phyloP scores from a whole-genome alignment of 805 yeast species.

The Candida qinlingensis region DNA sequence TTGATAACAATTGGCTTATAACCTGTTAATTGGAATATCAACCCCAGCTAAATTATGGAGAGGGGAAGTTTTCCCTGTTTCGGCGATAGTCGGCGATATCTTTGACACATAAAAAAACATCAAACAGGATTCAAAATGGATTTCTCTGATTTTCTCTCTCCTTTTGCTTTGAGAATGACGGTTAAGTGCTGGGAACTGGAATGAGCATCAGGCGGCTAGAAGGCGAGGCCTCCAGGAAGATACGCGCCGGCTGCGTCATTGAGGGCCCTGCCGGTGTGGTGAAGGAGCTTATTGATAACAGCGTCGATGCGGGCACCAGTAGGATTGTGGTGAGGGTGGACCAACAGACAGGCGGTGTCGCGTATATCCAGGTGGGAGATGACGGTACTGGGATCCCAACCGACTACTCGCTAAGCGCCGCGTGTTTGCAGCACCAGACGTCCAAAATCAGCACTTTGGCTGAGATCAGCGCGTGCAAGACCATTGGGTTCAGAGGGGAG shows the following conservation, averaged over 20 bases:
- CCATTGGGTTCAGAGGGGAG: constrained; percentile 48
- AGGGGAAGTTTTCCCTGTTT: too few relatives aligned
- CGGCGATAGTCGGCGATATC: too few relatives aligned
- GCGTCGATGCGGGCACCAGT: constrained; percentile 75
- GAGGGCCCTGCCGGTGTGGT: constrained; percentile 76
- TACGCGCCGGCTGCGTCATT: not conserved
- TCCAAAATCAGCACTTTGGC: constrained; percentile 32
- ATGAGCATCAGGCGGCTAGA: not conserved
- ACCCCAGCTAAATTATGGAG: constrained; percentile 42
- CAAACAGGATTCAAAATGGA: too few relatives aligned
- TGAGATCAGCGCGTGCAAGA: constrained; percentile 26
- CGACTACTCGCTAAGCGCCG: constrained; percentile 23
- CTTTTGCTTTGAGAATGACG: too few relatives aligned
- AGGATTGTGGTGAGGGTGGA: constrained; percentile 53
- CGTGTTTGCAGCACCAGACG: constrained; percentile 37
- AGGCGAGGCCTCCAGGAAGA: not conserved
- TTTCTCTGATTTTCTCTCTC: too few relatives aligned
- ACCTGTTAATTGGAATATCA: constrained; percentile 53
- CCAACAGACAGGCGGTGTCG: constrained; percentile 54
- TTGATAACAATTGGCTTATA: constrained; percentile 49
- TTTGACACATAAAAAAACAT: too few relatives aligned
- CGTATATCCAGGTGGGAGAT: constrained; percentile 55
- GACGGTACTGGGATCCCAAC: constrained; percentile 35
- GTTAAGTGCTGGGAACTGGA: not conserved
- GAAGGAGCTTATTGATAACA: constrained; percentile 84